phyloP scores from a whole-genome alignment of 2,329 filamentous ascomycete genomes.

The Trichoderma sp. region DNA sequence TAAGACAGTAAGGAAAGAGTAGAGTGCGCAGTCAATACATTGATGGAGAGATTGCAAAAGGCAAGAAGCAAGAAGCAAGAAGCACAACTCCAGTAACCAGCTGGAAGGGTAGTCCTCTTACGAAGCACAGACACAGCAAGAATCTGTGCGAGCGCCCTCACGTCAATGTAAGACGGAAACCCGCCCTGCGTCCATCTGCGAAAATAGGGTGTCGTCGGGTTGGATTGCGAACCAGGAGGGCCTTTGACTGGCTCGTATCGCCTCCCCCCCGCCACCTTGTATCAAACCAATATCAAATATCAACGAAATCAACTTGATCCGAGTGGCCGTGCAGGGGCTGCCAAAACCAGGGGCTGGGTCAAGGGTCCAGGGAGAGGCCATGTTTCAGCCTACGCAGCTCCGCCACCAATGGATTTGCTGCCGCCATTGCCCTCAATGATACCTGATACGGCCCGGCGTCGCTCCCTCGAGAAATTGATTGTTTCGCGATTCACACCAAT shows the following conservation, averaged over 20 bases:
- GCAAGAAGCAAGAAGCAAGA: not conserved
- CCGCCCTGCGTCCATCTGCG: not conserved
- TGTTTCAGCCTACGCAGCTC: constrained; percentile 13
- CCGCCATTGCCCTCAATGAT: not conserved
- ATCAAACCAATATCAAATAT: not conserved
- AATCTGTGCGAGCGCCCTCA: not conserved
- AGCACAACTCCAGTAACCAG: constrained; percentile 10
- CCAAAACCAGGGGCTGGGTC: constrained; percentile 2
- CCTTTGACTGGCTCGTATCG: not conserved
- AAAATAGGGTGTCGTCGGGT: not conserved
- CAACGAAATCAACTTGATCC: not conserved
- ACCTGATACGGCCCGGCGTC: constrained; percentile 4
- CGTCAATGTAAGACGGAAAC: not conserved
- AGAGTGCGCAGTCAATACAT: constrained; percentile 4
- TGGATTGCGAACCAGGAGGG: not conserved
- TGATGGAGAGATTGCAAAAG: not conserved
- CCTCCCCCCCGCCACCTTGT: constrained; percentile 4
- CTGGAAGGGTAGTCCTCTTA: constrained; percentile 12
- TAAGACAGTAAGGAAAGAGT: not conserved
- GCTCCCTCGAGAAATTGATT: constrained; percentile 3
- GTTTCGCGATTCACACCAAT: constrained; percentile 12
- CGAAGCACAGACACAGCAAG: not conserved
- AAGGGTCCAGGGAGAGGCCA: not conserved
- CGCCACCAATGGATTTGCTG: constrained; percentile 1
- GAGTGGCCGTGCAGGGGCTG: not conserved